phyloP scores from a whole-genome alignment of 768 basidiomycete genomes.

The Saitozyma sp. region DNA sequence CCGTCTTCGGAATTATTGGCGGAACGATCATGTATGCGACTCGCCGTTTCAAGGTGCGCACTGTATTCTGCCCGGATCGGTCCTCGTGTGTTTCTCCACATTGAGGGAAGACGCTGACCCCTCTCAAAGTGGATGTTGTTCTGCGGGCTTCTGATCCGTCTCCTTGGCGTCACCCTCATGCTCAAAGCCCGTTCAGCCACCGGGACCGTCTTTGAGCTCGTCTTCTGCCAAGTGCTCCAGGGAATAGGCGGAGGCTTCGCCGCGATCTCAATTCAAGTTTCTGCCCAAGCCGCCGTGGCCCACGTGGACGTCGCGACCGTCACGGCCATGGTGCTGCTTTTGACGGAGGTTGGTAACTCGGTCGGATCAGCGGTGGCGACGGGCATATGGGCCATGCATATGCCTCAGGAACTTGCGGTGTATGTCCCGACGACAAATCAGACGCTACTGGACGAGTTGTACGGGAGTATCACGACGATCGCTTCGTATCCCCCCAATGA shows the following conservation, averaged over 20 bases:
- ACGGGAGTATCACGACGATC: conserved; percentile 62
- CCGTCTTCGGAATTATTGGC: conserved; percentile 65
- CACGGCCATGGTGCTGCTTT: conserved; percentile 63
- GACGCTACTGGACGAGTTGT: conserved; percentile 55
- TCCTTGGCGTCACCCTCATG: conserved; percentile 69
- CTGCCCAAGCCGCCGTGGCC: conserved; percentile 66
- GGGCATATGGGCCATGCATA: conserved; percentile 53
- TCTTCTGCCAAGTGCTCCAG: conserved; percentile 70
- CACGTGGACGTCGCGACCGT: conserved; percentile 68
- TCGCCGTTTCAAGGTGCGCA: conserved; percentile 61
- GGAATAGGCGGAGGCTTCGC: conserved; percentile 74
- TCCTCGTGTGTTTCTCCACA: background rate
- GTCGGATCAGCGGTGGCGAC: conserved; percentile 66
- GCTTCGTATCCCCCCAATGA: conserved; percentile 55
- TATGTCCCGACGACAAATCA: conserved; percentile 59
- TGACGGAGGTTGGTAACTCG: conserved; percentile 69
- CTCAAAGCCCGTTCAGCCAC: conserved; percentile 66
- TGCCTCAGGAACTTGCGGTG: conserved; percentile 64
- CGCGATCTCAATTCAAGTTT: conserved; percentile 61
- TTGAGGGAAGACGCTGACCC: background rate
- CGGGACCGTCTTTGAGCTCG: conserved; percentile 55
- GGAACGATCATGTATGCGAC: conserved; percentile 62
- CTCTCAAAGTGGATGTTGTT: conserved; percentile 56
- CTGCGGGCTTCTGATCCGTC: conserved; percentile 62
- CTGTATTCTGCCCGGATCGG: conserved; percentile 4